Base-by-base conservation (phyloP, 208 protist species). In the Acanthamoeba castellanii region DNA sequence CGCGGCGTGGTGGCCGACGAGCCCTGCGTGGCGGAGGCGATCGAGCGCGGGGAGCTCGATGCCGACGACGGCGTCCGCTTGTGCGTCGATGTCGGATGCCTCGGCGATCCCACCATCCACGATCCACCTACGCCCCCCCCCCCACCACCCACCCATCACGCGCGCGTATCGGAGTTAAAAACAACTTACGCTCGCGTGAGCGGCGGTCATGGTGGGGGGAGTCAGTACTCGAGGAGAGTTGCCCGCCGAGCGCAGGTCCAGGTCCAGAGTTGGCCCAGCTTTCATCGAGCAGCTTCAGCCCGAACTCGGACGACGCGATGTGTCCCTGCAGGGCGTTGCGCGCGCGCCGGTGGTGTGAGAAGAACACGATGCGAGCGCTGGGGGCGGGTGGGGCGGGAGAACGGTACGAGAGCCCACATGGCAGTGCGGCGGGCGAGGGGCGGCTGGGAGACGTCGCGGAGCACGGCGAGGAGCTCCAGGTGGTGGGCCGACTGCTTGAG, bases 391-490 rank as follows among this genome's bases (percentile, higher is more conserved):
- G 20, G 8, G 34, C 7, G 8, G 42, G 11, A 25, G 70, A 3
- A 57, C 0, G 34, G 70, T 92, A 92, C 85, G 22, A 92, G 18
- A 25, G 85, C 85, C 91, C 91, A 94, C 70, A 94, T 55, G 25
- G 91, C 91, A 7, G 55, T 57, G 32, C 72, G 66, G 42, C 91
- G 91, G 13, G 52, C 22, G 34, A 94, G 59, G 11, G 89, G 47
- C 45, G 8, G 59, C 14, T 88, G 57, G 9, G 34, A 42, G 64
- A 68, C 70, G 34, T 94, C 72, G n/a, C 34, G 30, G 5, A 89
- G 34, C 27, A 72, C 52, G 27, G 32, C 5, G 32, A 95, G 50
- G 27, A 78, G 47, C 32, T 94, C 94, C 37, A 81, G 11, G 42
- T 74, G 47, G 30, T 90, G 74, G 11, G 57, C 87, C 13, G 74